These are phyloP conservation scores for Puccinia hordei DNA, from an alignment of 1,284 basidiomycete species.

Conservation along the genomic window DNA sequence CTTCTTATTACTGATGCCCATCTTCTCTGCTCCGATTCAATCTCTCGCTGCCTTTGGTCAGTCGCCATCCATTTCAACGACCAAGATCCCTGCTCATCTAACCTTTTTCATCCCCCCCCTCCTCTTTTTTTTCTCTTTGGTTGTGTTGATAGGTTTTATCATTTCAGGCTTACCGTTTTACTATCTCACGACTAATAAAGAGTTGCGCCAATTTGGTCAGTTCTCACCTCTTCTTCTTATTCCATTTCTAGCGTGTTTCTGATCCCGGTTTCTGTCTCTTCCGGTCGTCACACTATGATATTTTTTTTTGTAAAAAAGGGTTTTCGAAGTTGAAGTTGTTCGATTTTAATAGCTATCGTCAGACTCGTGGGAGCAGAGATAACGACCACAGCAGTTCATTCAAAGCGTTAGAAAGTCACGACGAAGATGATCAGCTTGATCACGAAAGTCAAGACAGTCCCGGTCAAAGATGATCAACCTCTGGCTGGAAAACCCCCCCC, in stretches of 20 bases:
- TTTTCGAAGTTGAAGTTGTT: conserved; percentile 7
- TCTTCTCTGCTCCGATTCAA: conserved; percentile 87
- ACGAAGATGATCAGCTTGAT: too few relatives aligned
- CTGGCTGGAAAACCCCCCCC: too few relatives aligned
- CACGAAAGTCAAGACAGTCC: too few relatives aligned
- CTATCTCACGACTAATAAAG: conserved; percentile 32
- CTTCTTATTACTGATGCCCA: conserved; percentile 90
- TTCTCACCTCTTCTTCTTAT: background rate
- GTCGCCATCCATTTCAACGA: conserved; percentile 54
- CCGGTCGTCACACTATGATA: too few relatives aligned
- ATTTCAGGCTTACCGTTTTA: conserved; percentile 37
- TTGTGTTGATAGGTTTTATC: conserved; percentile 29
- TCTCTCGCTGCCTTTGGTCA: conserved; percentile 80
- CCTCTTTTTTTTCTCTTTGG: background rate
- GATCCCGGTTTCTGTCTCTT: background rate
- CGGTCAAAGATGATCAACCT: too few relatives aligned
- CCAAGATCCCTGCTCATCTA: background rate
- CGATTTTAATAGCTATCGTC: background rate
- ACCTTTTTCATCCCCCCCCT: background rate
- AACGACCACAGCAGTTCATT: too few relatives aligned
- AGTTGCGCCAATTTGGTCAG: background rate
- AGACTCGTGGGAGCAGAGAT: too few relatives aligned
- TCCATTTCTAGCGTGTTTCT: too few relatives aligned
- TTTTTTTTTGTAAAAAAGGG: too few relatives aligned
- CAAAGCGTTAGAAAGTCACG: too few relatives aligned